A percentile compares a stretch with the other conserved stretches of the same genome.
phyloP scores from a whole-genome alignment of 371 early-diverging fungal genomes.

The Mucor velutinosus region DNA sequence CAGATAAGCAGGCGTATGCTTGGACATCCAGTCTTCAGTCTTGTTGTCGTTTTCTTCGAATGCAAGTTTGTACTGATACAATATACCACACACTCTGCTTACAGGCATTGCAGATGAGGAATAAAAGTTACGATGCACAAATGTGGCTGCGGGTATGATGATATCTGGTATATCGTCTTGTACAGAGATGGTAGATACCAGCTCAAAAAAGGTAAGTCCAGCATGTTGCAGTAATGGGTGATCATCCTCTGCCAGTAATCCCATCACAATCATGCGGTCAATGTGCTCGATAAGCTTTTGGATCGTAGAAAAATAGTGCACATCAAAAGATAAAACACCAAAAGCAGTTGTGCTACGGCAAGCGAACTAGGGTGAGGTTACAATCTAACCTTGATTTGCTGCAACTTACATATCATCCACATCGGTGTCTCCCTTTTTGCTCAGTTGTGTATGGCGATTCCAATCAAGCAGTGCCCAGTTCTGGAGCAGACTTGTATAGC shows the following conservation, averaged over 20 bases:
- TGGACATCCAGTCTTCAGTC: slow-evolving; percentile 32
- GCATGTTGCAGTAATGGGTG: slow-evolving; percentile 58
- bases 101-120: slow-evolving; percentile 55
- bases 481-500: slow-evolving; percentile 47
- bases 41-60: slow-evolving; percentile 42
- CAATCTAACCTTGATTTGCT: not conserved
- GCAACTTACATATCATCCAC: slow-evolving; percentile 38
- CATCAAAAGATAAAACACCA: slow-evolving; percentile 45
- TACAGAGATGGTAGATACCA: slow-evolving; percentile 44
- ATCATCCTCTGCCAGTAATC: slow-evolving; percentile 46
- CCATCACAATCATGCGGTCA: slow-evolving; percentile 44
- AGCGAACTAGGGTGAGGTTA: not conserved
- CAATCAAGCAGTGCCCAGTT: slow-evolving; percentile 58
- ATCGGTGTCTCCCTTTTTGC: slow-evolving; percentile 15
- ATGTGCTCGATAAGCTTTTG: slow-evolving; percentile 53
- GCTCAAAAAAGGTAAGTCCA: slow-evolving; percentile 57
- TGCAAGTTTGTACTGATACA: slow-evolving; percentile 48
- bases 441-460: slow-evolving; percentile 37
- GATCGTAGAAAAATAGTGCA: slow-evolving; percentile 54
- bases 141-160: slow-evolving; percentile 53
- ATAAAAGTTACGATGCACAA: slow-evolving; percentile 57
- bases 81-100: slow-evolving; percentile 59
- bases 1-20: slow-evolving; percentile 49
- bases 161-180: slow-evolving; percentile 53
- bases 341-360: slow-evolving; percentile 44